Conservation (phyloP, 352 stramenopile species). For the Globisporangium cederbergense region DNA sequence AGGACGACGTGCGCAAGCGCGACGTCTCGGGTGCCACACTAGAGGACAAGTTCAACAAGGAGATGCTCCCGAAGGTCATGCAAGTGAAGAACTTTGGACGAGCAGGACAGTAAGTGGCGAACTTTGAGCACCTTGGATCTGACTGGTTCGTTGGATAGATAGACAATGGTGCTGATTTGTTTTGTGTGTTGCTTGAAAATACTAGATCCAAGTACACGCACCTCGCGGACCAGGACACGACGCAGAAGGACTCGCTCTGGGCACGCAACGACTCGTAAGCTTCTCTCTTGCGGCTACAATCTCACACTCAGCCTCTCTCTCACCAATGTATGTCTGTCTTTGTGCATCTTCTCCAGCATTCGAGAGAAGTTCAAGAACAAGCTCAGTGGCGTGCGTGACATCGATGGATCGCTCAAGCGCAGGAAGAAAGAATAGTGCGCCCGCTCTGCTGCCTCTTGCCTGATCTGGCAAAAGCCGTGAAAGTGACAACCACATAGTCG, state of each 20-base stretch:
- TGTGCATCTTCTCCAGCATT: conserved; percentile 32
- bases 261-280: conserved; percentile 57
- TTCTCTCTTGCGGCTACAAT: neutral
- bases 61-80: conserved; percentile 94
- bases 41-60: conserved; percentile 93
- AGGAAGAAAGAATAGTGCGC: conserved; percentile 57
- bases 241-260: conserved; percentile 76
- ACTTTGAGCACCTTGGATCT: conserved; percentile 6
- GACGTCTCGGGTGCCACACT: conserved; percentile 89
- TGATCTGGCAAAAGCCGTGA: neutral
- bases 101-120: conserved; percentile 74
- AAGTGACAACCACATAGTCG: no score
- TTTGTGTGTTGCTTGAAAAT: neutral
- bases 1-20: conserved; percentile 89
- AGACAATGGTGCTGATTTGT: neutral
- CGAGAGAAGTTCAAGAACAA: conserved; percentile 78
- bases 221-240: conserved; percentile 97
- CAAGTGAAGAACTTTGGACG: conserved; percentile 99
- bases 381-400: conserved; percentile 70
- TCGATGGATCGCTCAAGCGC: conserved; percentile 52
- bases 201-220: conserved; percentile 96
- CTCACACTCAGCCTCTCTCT: neutral
- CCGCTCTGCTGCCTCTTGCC: no score
- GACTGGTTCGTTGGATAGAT: neutral
- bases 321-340: no score